Percentiles rank a stretch among this genome's conserved stretches.
These are phyloP conservation scores for Phaeosphaeria sp. DNA, from an alignment of 2,329 filamentous ascomycete genomes.

Conservation along the genomic window DNA sequence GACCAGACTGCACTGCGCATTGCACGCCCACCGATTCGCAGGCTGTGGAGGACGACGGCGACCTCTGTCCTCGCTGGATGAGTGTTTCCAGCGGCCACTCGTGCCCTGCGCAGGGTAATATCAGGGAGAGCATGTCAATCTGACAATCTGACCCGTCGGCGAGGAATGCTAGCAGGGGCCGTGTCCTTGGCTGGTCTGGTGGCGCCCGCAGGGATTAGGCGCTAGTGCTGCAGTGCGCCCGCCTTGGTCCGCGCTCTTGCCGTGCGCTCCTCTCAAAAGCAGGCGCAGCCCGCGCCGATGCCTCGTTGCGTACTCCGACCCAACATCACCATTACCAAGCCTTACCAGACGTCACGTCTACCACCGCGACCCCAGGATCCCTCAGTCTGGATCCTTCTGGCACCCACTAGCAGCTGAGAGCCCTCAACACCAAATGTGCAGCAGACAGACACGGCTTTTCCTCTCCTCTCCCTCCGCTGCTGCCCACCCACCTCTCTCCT, in stretches of 20 bases:
- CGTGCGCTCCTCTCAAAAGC: constrained; percentile 25
- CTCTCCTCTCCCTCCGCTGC: constrained; percentile 39
- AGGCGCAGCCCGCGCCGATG: constrained; percentile 26
- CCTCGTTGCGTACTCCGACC: constrained; percentile 22
- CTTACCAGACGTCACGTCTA: constrained; percentile 26
- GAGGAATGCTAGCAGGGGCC: constrained; percentile 28
- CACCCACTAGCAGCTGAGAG: constrained; percentile 23
- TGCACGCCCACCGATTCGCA: neutral
- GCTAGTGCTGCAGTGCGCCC: constrained; percentile 12
- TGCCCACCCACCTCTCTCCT: constrained; percentile 37
- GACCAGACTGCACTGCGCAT: neutral
- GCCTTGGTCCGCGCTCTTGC: constrained; percentile 23
- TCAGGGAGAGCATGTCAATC: constrained; percentile 24
- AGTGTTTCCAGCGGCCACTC: constrained; percentile 8
- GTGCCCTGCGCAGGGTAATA: constrained; percentile 13
- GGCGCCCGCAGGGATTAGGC: constrained; percentile 8
- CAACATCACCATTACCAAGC: constrained; percentile 37
- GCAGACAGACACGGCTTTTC: constrained; percentile 39
- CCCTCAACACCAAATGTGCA: constrained; percentile 43
- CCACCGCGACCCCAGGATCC: constrained; percentile 20
- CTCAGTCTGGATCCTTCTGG: constrained; percentile 45
- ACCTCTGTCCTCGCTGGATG: neutral
- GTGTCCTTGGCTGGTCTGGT: constrained; percentile 16
- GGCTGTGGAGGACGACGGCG: neutral
- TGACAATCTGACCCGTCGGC: constrained; percentile 31